Evolutionary conservation across 1,284 basidiomycete species (phyloP).

Genomic region (Kwoniella shivajii): DNA sequence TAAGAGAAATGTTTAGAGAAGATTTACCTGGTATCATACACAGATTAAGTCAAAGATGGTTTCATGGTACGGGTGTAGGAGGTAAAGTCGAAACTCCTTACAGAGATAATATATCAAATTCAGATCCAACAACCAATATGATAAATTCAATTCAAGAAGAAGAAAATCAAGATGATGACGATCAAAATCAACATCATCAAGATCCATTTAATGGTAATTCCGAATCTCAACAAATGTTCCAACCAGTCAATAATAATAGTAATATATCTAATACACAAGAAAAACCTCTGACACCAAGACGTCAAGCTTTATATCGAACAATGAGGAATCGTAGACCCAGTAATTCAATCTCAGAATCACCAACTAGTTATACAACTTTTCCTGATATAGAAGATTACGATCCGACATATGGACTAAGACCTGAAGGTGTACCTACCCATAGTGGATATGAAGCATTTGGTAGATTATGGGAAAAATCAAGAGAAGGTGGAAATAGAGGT

Average conservation of each 20-base stretch:
- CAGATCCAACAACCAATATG: slow-evolving; percentile 48
- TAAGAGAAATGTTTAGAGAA: slow-evolving; percentile 97
- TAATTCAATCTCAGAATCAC: slow-evolving; percentile 45
- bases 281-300: slow-evolving; percentile 28
- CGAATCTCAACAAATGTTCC: slow-evolving; percentile 41
- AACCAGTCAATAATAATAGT: no score
- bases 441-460: slow-evolving; percentile 54
- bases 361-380: slow-evolving; percentile 60
- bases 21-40: slow-evolving; percentile 98
- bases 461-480: slow-evolving; percentile 63
- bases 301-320: slow-evolving; percentile 14
- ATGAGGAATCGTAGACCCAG: slow-evolving; percentile 16
- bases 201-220: slow-evolving; percentile 36
- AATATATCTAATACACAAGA: slow-evolving; percentile 41
- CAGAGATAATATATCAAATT: slow-evolving; percentile 16
- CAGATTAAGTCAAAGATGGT: slow-evolving; percentile 90
- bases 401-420: slow-evolving; percentile 95
- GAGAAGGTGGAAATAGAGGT: slow-evolving; percentile 62
- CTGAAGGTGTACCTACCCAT: slow-evolving; percentile 73
- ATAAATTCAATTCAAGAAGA: slow-evolving; percentile 59
- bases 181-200: slow-evolving; percentile 18
- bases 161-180: slow-evolving; percentile 57
- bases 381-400: slow-evolving; percentile 90
- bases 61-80: slow-evolving; percentile 48
- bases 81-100: slow-evolving; percentile 54